Percentiles rank a stretch among this genome's conserved stretches.
Conservation (phyloP, 441 rosid genomes). For the Bocquillonia castaneifolia region DNA sequence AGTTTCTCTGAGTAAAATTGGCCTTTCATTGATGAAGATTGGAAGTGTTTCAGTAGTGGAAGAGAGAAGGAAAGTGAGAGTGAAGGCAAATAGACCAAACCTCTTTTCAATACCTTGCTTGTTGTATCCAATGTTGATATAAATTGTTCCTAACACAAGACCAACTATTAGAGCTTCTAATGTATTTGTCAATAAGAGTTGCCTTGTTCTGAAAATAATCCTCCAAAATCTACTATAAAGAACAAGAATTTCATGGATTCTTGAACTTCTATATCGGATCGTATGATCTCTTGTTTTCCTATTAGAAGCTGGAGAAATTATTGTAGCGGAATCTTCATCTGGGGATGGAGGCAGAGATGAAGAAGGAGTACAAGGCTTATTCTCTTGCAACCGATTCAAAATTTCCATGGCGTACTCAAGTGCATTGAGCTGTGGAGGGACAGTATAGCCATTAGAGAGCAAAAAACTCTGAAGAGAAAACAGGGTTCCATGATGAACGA, state of each 20-base stretch:
- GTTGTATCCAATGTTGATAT: constrained; percentile 58
- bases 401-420: constrained; percentile 87
- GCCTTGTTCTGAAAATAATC: constrained; percentile 75
- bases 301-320: neutral
- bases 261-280: constrained; percentile 46
- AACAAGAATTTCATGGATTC: constrained; percentile 50
- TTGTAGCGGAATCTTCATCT: constrained; percentile 10
- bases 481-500: constrained; percentile 70
- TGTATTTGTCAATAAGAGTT: constrained; percentile 73
- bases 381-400: constrained; percentile 42
- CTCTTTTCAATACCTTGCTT: constrained; percentile 69
- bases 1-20: constrained; percentile 66
- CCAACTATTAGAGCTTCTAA: constrained; percentile 76
- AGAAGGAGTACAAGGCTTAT: constrained; percentile 22
- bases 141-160: constrained; percentile 79
- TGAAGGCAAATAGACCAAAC: constrained; percentile 84
- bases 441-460: constrained; percentile 50
- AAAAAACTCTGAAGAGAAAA: constrained; percentile 49
- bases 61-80: constrained; percentile 87
- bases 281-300: constrained; percentile 21
- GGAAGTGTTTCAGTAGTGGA: constrained; percentile 88
- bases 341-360: constrained; percentile 22
- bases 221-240: constrained; percentile 63
- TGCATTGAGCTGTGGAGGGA: constrained; percentile 80
- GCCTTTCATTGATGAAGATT: constrained; percentile 80